These are phyloP conservation scores for Multifurca ochricompacta DNA, from an alignment of 768 basidiomycete species.

Conservation along the genomic window DNA sequence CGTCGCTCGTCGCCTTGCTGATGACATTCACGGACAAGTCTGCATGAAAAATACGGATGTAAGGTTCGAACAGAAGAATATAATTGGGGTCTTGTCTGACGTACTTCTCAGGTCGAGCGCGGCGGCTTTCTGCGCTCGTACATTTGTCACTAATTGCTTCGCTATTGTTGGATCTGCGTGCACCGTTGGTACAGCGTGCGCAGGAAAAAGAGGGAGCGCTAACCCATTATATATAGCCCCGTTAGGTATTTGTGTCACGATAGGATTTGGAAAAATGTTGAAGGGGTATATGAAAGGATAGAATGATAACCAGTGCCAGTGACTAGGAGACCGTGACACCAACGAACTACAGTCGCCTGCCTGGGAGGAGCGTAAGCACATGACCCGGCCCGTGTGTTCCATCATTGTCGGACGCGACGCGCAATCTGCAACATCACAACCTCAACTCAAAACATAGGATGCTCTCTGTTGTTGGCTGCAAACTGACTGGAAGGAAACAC, in stretches of 20 bases:
- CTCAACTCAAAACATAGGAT: too few relatives aligned
- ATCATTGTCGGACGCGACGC: too few relatives aligned
- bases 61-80: neutral
- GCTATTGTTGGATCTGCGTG: conserved; percentile 67
- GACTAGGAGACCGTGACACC: too few relatives aligned
- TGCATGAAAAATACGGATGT: conserved; percentile 26
- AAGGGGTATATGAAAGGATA: neutral
- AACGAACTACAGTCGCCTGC: too few relatives aligned
- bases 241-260: neutral
- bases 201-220: neutral
- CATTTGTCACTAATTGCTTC: conserved; percentile 85
- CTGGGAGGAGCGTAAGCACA: too few relatives aligned
- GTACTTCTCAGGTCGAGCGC: conserved; percentile 92
- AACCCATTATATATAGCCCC: conserved; percentile 9
- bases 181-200: neutral
- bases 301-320: too few relatives aligned
- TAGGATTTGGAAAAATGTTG: neutral
- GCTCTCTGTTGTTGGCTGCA: too few relatives aligned
- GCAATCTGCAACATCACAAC: too few relatives aligned
- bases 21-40: conserved; percentile 82
- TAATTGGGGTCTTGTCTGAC: conserved; percentile 8
- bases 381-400: too few relatives aligned
- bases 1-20: conserved; percentile 72
- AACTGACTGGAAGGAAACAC: too few relatives aligned
- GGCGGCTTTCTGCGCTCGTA: conserved; percentile 96